Conservation (phyloP, 768 basidiomycete genomes). For the Leccinellum luteum region DNA sequence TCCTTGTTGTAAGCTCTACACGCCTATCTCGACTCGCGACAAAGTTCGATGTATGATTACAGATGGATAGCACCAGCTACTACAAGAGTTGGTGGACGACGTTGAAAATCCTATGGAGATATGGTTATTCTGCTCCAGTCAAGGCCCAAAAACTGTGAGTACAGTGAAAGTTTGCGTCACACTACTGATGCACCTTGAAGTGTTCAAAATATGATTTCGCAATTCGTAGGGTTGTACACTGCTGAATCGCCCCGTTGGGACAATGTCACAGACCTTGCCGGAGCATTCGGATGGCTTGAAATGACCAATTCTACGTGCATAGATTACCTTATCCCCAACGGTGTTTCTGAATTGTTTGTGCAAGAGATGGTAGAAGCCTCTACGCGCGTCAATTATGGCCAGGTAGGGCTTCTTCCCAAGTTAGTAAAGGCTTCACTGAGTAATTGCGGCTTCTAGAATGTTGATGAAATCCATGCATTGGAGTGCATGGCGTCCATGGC, state of each 20-base stretch:
- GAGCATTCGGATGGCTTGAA: slow-evolving; percentile 47
- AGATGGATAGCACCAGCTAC: slow-evolving; percentile 43
- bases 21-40: not conserved
- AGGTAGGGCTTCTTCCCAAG: slow-evolving; percentile 38
- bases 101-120: slow-evolving; percentile 73
- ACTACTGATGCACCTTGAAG: slow-evolving; percentile 32
- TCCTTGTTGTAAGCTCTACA: slow-evolving; percentile 52
- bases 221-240: slow-evolving; percentile 56
- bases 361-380: slow-evolving; percentile 77
- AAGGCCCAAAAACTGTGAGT: slow-evolving; percentile 56
- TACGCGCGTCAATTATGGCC: slow-evolving; percentile 83
- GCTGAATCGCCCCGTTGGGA: slow-evolving; percentile 57
- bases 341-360: slow-evolving; percentile 57
- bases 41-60: slow-evolving; percentile 1
- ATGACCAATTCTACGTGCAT: slow-evolving; percentile 49
- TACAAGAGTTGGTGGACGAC: slow-evolving; percentile 64
- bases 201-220: slow-evolving; percentile 52
- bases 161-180: not conserved
- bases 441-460: slow-evolving; percentile 43
- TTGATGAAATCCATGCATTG: slow-evolving; percentile 71
- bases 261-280: slow-evolving; percentile 56
- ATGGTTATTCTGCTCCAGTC: slow-evolving; percentile 61
- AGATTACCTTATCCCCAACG: slow-evolving; percentile 54
- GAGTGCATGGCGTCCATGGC: slow-evolving; percentile 74
- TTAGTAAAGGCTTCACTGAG: not conserved